Base-by-base conservation (phyloP, 768 basidiomycete species). In the Hysterangium stoloniferum region DNA sequence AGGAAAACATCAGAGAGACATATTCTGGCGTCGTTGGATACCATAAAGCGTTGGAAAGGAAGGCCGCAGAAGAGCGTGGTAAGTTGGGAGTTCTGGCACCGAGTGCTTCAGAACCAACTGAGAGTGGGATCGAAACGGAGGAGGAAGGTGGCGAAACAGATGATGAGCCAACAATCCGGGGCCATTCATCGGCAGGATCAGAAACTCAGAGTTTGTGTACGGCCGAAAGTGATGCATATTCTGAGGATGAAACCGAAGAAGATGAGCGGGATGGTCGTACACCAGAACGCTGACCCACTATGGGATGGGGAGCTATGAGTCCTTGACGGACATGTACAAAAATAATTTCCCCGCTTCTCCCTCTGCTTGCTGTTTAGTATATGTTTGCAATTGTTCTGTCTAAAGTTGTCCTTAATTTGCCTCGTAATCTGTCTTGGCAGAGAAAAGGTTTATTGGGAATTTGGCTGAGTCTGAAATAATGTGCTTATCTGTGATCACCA, bases 111-210 rank as follows among this genome's bases (percentile, higher is more conserved):
- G 71, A 68, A 54, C 64, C 62, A 4, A 67, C 67, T 38, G 72
- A 71, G 50, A 67, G 67, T 1, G 73, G 72, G 25, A 67, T 70
- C 2, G 76, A 76, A 48, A 64, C 74, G 20, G 77, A 77, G 55
- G 54, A 49, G 22, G 56, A 53, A 19, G 81, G 76, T 32, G 75
- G 73, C 52, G 80, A 77, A 48, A 86, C 84, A 20, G 85, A 86
- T 52, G 84, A 87, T 54, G 84, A 87, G 62, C 84, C 85, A n/a
- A 87, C 84, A n/a, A 84, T 87, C 55, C 73, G 82, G 25, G 62
- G 65, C 4, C 65, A 67, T 48, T 73, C 73, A 9, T 63, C 63
- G 19, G 64, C 64, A 12, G 71, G 68, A 2, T 71, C 64, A 35
- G 64, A 62, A 51, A 65, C 64, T 32, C 61, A 61, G 57, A 66